Conservation (phyloP, 2,329 filamentous ascomycete species). For the Ustulina deusta region DNA sequence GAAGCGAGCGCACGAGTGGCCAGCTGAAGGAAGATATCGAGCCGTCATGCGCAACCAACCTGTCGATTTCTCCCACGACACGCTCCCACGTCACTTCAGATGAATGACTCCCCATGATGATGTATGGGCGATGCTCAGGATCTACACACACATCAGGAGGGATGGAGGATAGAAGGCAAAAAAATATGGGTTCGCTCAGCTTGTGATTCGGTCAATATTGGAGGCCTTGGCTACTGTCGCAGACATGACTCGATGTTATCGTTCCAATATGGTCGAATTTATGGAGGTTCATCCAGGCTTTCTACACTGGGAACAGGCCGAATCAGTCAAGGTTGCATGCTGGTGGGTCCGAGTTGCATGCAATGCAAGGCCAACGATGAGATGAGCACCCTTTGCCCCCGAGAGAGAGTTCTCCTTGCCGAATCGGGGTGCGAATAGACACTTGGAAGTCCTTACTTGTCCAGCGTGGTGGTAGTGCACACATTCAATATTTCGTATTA, state of each 20-base stretch:
- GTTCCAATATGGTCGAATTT: conserved; percentile 14
- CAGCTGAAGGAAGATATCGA: conserved; percentile 28
- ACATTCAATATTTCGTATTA: conserved; percentile 1
- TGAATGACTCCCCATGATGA: background rate
- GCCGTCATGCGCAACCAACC: conserved; percentile 15
- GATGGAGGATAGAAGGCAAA: background rate
- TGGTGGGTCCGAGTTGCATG: conserved; percentile 20
- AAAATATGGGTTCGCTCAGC: background rate
- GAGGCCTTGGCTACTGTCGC: background rate
- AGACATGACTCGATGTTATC: conserved; percentile 22
- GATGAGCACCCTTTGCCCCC: conserved; percentile 26
- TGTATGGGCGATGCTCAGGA: conserved; percentile 3
- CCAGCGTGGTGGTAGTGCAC: background rate
- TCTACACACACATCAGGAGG: background rate
- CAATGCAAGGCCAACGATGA: conserved; percentile 28
- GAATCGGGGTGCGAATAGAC: background rate
- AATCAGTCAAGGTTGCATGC: conserved; percentile 18
- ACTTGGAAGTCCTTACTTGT: background rate
- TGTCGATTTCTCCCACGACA: conserved; percentile 17
- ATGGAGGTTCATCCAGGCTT: conserved; percentile 8
- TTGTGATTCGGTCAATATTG: conserved; percentile 3
- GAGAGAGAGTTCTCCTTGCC: conserved; percentile 1
- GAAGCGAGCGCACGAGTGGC: conserved; percentile 7
- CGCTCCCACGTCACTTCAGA: background rate
- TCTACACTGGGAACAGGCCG: conserved; percentile 18